Conservation (phyloP, 306 rosid genomes). For the Lablab purpureus region DNA sequence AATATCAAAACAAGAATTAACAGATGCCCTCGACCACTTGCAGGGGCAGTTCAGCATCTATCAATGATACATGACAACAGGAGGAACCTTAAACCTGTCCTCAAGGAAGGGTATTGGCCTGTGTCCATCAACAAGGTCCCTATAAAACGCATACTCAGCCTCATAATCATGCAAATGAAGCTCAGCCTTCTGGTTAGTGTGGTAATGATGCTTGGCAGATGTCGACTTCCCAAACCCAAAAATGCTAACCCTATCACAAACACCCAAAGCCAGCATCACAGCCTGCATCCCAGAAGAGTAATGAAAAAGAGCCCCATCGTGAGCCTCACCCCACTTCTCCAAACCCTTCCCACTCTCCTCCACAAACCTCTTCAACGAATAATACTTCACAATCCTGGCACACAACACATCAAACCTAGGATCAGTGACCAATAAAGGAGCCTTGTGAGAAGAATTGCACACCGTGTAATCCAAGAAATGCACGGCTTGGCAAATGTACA, state of each 20-base stretch:
- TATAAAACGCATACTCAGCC: slow-evolving; percentile 88
- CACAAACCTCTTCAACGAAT: slow-evolving; percentile 79
- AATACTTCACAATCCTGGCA: slow-evolving; percentile 86
- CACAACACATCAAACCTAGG: slow-evolving; percentile 81
- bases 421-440: slow-evolving; percentile 81
- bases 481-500: slow-evolving; percentile 90
- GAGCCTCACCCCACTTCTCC: slow-evolving; percentile 74
- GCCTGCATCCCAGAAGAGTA: slow-evolving; percentile 99
- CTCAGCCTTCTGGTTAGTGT: slow-evolving; percentile 90
- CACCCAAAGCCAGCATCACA: slow-evolving; percentile 86
- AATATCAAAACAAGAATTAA: slow-evolving; percentile 36
- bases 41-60: not conserved
- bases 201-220: slow-evolving; percentile 90
- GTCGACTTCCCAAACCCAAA: slow-evolving; percentile 89
- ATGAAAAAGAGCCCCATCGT: slow-evolving; percentile 82
- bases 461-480: slow-evolving; percentile 87
- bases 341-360: slow-evolving; percentile 74
- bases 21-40: slow-evolving; percentile 37
- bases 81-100: slow-evolving; percentile 75
- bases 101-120: slow-evolving; percentile 77
- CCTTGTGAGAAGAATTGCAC: slow-evolving; percentile 79
- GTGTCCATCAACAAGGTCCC: slow-evolving; percentile 66
- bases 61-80: slow-evolving; percentile 79
- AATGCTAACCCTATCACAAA: slow-evolving; percentile 83
- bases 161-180: slow-evolving; percentile 91